A percentile compares a stretch with the other conserved stretches of the same genome.
phyloP scores from a whole-genome alignment of 2,329 filamentous ascomycete species.

The Talaromyces sp. region DNA sequence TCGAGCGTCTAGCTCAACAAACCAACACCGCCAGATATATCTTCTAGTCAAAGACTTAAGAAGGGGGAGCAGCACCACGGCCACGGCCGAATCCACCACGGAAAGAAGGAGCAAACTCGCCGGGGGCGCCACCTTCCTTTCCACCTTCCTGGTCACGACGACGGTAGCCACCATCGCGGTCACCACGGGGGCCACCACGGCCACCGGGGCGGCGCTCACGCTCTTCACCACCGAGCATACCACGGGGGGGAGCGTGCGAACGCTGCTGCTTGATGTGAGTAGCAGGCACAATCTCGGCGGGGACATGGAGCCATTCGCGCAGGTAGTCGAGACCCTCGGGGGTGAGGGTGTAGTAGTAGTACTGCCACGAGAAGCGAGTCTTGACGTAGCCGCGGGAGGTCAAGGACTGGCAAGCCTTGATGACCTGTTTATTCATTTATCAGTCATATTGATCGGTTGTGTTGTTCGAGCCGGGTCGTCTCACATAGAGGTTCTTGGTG shows the following conservation, averaged over 20 bases:
- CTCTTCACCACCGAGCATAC: slow-evolving; percentile 89
- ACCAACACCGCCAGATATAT: slow-evolving; percentile 20
- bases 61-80: slow-evolving; percentile 64
- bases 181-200: slow-evolving; percentile 67
- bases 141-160: slow-evolving; percentile 72
- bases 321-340: slow-evolving; percentile 99
- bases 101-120: slow-evolving; percentile 90
- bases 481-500: slow-evolving; percentile 95
- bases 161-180: slow-evolving; percentile 73
- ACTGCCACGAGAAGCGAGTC: slow-evolving; percentile 99
- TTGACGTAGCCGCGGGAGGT: slow-evolving; percentile 98
- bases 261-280: slow-evolving; percentile 99
- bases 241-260: slow-evolving; percentile 93
- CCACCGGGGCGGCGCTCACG: slow-evolving; percentile 74
- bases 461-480: slow-evolving; percentile 13
- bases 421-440: slow-evolving; percentile 48
- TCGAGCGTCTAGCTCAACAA: slow-evolving; percentile 17
- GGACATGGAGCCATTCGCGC: slow-evolving; percentile 99
- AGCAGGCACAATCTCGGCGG: slow-evolving; percentile 97
- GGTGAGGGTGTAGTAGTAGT: slow-evolving; percentile 99
- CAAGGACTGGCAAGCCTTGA: slow-evolving; percentile 98
- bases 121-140: slow-evolving; percentile 88
- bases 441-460: background rate
- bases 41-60: slow-evolving; percentile 3
- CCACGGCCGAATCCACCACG: slow-evolving; percentile 87